phyloP scores from a whole-genome alignment of 2,329 filamentous ascomycete genomes.

The Alternaria sp. region DNA sequence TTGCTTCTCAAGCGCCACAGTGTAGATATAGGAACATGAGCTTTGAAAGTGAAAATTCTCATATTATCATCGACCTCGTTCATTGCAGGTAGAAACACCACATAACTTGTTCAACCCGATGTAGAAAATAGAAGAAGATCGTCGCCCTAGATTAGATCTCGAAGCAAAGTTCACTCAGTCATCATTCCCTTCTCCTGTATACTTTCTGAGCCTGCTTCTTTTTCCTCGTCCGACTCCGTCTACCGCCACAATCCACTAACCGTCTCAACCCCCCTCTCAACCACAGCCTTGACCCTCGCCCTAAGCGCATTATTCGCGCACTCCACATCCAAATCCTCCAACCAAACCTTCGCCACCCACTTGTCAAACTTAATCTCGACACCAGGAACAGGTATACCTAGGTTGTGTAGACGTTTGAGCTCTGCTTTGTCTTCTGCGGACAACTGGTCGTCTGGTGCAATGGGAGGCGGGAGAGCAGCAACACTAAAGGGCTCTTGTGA shows the following conservation, averaged over 20 bases:
- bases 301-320: slow-evolving; percentile 79
- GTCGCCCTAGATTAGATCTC: no score
- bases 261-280: slow-evolving; percentile 88
- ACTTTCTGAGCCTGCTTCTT: not conserved
- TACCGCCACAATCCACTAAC: slow-evolving; percentile 58
- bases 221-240: not conserved
- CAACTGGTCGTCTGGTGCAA: slow-evolving; percentile 10
- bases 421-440: slow-evolving; percentile 59
- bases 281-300: slow-evolving; percentile 86
- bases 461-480: slow-evolving; percentile 1
- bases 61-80: not conserved
- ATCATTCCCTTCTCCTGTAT: not conserved
- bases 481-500: slow-evolving; percentile 19
- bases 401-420: slow-evolving; percentile 78
- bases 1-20: not conserved
- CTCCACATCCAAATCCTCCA: slow-evolving; percentile 91
- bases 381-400: slow-evolving; percentile 91
- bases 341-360: slow-evolving; percentile 86
- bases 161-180: not conserved
- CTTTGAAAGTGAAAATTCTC: not conserved
- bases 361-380: slow-evolving; percentile 88
- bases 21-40: not conserved
- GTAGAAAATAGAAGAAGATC: not conserved
- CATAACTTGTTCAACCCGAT: not conserved
- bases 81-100: not conserved